Evolutionary conservation across 2,329 filamentous ascomycete genomes (phyloP).

Genomic region (Whalleya microplaca): DNA sequence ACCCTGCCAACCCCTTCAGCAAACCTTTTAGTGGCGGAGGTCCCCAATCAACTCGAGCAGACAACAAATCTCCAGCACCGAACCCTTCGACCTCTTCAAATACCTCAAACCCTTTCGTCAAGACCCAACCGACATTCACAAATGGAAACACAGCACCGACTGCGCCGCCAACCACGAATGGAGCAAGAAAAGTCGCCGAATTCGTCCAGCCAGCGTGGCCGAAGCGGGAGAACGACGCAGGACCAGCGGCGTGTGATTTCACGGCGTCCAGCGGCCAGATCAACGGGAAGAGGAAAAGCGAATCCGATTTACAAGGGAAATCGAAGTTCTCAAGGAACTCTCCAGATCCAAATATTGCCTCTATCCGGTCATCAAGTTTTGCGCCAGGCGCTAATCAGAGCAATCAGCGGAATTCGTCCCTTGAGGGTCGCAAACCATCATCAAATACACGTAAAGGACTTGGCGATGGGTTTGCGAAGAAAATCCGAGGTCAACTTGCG

Average conservation of each 20-base stretch:
- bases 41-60: constrained; percentile 1
- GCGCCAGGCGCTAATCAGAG: background rate
- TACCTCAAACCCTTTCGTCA: constrained; percentile 15
- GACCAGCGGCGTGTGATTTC: background rate
- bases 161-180: constrained; percentile 3
- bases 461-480: constrained; percentile 44
- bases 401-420: constrained; percentile 1
- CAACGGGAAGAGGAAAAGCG: constrained; percentile 26
- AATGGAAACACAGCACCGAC: background rate
- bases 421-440: background rate
- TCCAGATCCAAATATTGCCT: constrained; percentile 8
- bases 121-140: constrained; percentile 1
- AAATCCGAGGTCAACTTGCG: constrained; percentile 56
- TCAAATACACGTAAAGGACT: constrained; percentile 18
- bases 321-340: constrained; percentile 22
- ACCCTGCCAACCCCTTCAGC: constrained; percentile 19
- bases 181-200: constrained; percentile 20
- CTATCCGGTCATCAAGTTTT: constrained; percentile 10
- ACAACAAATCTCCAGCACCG: background rate
- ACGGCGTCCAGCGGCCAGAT: background rate
- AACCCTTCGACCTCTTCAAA: too few species aligned
- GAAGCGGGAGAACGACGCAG: constrained; percentile 12
- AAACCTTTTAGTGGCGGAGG: constrained; percentile 3
- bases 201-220: constrained; percentile 33
- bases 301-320: constrained; percentile 13